Conservation (phyloP, 2,329 filamentous ascomycete genomes). For the Verticillium nubilum region DNA sequence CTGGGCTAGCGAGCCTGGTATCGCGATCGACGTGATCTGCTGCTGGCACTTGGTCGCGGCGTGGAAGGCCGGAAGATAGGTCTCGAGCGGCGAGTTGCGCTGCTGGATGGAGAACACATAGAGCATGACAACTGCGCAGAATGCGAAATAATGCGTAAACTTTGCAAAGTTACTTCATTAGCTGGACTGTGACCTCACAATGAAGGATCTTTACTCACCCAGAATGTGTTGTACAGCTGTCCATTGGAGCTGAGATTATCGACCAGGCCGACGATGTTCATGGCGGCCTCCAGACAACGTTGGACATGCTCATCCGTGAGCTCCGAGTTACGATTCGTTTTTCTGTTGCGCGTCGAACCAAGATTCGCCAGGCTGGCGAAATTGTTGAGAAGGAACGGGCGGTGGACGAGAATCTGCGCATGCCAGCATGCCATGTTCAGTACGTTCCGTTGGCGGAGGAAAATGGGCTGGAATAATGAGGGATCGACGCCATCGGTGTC, state of each 20-base stretch:
- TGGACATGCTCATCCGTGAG: constrained; percentile 13
- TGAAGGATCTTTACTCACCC: constrained; percentile 20
- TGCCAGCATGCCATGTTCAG: constrained; percentile 36
- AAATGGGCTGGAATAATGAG: constrained; percentile 27
- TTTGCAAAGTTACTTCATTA: constrained; percentile 2
- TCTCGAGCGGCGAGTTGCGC: constrained; percentile 16
- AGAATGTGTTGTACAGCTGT: constrained; percentile 33
- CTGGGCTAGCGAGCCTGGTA: constrained; percentile 29
- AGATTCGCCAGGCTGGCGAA: constrained; percentile 14
- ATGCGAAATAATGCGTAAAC: constrained; percentile 36
- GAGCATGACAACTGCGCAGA: constrained; percentile 36
- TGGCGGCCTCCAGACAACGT: constrained; percentile 31
- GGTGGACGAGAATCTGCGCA: constrained; percentile 30
- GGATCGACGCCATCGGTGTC: constrained; percentile 28
- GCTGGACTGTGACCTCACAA: not conserved
- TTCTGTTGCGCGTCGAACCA: constrained; percentile 4
- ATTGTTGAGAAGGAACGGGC: constrained; percentile 29
- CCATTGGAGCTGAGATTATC: constrained; percentile 25
- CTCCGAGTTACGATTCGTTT: constrained; percentile 4
- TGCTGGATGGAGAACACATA: constrained; percentile 38
- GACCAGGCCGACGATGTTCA: constrained; percentile 30
- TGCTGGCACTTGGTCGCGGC: constrained; percentile 31
- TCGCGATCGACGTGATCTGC: constrained; percentile 29
- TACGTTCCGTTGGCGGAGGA: constrained; percentile 32
- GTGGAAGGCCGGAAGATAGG: constrained; percentile 23